These are phyloP conservation scores for Heterobasidion occidentale DNA, from an alignment of 1,284 basidiomycete genomes.

Conservation along the genomic window DNA sequence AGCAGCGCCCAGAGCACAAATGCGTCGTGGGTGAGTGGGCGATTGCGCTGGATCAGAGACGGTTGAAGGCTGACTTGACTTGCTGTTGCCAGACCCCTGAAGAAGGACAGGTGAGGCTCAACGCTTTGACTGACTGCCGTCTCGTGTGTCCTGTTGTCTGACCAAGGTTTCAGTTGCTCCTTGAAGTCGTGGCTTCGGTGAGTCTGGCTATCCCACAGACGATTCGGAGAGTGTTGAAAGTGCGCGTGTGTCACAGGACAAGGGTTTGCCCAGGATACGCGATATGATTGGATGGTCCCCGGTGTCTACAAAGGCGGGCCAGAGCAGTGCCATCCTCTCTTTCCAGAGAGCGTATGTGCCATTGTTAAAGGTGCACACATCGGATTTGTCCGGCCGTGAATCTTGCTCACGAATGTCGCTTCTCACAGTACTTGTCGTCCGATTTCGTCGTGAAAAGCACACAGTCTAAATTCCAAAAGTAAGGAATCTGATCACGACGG, in stretches of 20 bases:
- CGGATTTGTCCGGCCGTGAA: background rate
- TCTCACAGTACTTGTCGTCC: slow-evolving; percentile 50
- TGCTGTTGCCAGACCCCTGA: background rate
- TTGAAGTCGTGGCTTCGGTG: background rate
- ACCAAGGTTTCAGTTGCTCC: background rate
- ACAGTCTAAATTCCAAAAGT: slow-evolving; percentile 38
- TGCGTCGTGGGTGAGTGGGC: background rate
- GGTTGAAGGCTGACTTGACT: too few species aligned
- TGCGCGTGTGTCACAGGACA: background rate
- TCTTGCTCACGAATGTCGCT: background rate
- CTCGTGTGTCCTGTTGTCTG: background rate
- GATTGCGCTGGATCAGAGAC: background rate
- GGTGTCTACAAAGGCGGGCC: background rate
- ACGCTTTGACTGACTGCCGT: background rate
- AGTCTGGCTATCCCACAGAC: background rate
- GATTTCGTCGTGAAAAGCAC: slow-evolving; percentile 57
- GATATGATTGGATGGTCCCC: background rate
- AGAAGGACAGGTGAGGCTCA: background rate
- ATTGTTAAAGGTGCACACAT: slow-evolving; percentile 39
- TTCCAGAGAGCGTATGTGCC: slow-evolving; percentile 57
- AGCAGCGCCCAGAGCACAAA: background rate
- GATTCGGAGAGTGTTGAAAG: too few species aligned
- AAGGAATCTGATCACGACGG: slow-evolving; percentile 7
- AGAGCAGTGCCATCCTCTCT: slow-evolving; percentile 28
- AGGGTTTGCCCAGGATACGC: background rate